These are phyloP conservation scores for Drechslerella stenobrocha DNA, from an alignment of 2,329 filamentous ascomycete species.

Conservation along the genomic window DNA sequence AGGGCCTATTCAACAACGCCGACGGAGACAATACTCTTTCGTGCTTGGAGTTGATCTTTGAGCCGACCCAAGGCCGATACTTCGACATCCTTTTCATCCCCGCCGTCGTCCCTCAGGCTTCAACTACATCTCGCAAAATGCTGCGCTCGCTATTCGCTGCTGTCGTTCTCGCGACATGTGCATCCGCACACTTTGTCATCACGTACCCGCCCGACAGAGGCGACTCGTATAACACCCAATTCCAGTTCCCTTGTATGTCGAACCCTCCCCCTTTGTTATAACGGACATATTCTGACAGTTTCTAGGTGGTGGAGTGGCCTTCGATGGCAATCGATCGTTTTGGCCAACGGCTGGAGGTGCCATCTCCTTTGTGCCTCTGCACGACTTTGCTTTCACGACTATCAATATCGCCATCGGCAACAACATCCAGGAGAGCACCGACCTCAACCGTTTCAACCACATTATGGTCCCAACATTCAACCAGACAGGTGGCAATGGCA, in stretches of 20 bases:
- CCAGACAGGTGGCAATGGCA: conserved; percentile 59
- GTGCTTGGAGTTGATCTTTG: conserved; percentile 47
- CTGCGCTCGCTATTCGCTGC: conserved; percentile 31
- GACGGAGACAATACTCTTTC: conserved; percentile 8
- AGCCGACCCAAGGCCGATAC: conserved; percentile 1
- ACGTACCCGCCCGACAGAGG: conserved; percentile 61
- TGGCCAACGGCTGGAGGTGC: conserved; percentile 59
- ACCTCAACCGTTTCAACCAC: conserved; percentile 58
- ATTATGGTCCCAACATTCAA: conserved; percentile 58
- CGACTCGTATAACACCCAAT: conserved; percentile 57
- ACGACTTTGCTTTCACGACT: conserved; percentile 58
- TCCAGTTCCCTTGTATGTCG: conserved; percentile 54
- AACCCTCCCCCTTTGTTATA: background rate
- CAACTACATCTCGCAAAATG: conserved; percentile 10
- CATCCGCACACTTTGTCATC: conserved; percentile 63
- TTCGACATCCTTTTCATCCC: background rate
- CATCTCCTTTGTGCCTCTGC: conserved; percentile 56
- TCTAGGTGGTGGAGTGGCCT: conserved; percentile 31
- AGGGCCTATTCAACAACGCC: conserved; percentile 10
- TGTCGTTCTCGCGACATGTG: conserved; percentile 51
- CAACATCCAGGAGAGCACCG: conserved; percentile 47
- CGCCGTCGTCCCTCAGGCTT: background rate
- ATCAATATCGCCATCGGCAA: conserved; percentile 59
- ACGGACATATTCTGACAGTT: conserved; percentile 3
- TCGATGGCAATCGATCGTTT: conserved; percentile 57